phyloP scores from a whole-genome alignment of 2,329 filamentous ascomycete genomes.

The Hansfordia pulvinata region DNA sequence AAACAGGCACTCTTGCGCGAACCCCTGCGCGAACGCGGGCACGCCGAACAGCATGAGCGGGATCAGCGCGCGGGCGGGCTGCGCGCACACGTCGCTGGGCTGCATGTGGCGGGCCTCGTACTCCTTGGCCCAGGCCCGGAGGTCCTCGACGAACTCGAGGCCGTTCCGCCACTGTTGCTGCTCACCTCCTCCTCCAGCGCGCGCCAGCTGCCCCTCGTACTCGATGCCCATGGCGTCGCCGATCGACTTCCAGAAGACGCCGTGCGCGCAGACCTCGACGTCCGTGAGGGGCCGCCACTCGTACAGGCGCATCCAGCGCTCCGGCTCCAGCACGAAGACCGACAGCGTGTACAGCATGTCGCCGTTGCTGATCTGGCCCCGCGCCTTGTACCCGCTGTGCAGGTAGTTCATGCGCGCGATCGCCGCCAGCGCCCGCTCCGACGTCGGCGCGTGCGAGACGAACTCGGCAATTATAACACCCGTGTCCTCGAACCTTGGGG shows the following conservation, averaged over 20 bases:
- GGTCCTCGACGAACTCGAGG: conserved; percentile 35
- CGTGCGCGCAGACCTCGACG: conserved; percentile 54
- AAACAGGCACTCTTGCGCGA: conserved; percentile 35
- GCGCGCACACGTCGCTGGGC: conserved; percentile 31
- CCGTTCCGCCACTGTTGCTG: conserved; percentile 30
- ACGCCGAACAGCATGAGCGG: conserved; percentile 44
- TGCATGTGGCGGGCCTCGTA: conserved; percentile 51
- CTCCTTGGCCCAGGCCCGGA: conserved; percentile 29
- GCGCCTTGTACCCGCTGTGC: conserved; percentile 18
- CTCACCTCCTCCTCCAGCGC: conserved; percentile 4
- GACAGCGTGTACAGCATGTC: conserved; percentile 25
- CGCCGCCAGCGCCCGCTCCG: conserved; percentile 18
- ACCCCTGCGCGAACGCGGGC: conserved; percentile 27
- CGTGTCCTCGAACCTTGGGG: conserved; percentile 17
- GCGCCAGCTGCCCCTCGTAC: conserved; percentile 24
- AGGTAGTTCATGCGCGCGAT: conserved; percentile 25
- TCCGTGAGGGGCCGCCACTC: conserved; percentile 59
- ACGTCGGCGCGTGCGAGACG: conserved; percentile 19
- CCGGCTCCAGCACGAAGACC: conserved; percentile 53
- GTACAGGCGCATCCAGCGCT: conserved; percentile 46
- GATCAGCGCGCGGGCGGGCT: conserved; percentile 44
- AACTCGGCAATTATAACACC: conserved; percentile 16
- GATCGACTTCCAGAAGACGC: conserved; percentile 56
- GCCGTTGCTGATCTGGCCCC: conserved; percentile 20
- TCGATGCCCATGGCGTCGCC: conserved; percentile 58